Percentiles rank a stretch among this genome's conserved stretches.
phyloP scores from a whole-genome alignment of 1,284 basidiomycete genomes.

The Mycena citricolor region DNA sequence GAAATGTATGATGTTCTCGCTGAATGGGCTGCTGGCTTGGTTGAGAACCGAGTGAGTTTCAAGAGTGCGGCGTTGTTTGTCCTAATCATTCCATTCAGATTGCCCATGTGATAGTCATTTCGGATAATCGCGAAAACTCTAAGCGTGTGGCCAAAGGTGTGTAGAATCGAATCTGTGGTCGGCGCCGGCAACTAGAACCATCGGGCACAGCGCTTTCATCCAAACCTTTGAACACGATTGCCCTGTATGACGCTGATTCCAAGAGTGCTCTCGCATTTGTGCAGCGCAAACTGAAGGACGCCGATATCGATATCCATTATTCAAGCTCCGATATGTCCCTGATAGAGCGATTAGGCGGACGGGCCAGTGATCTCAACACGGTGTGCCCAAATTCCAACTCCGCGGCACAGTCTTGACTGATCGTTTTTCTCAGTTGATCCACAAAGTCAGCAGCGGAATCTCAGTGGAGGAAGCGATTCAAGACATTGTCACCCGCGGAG shows the following conservation, averaged over 20 bases:
- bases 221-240: slow-evolving; percentile 79
- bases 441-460: slow-evolving; percentile 81
- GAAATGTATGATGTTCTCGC: slow-evolving; percentile 78
- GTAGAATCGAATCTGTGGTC: not conserved
- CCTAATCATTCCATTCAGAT: slow-evolving; percentile 39
- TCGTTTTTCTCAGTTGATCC: slow-evolving; percentile 59
- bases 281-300: slow-evolving; percentile 72
- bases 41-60: slow-evolving; percentile 75
- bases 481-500: slow-evolving; percentile 80
- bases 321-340: slow-evolving; percentile 52
- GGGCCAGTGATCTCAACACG: slow-evolving; percentile 83
- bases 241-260: slow-evolving; percentile 84
- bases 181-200: slow-evolving; percentile 3
- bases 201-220: slow-evolving; percentile 70
- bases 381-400: slow-evolving; percentile 41
- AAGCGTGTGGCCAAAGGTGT: slow-evolving; percentile 81
- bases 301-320: slow-evolving; percentile 51
- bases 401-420: not conserved
- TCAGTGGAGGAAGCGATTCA: slow-evolving; percentile 80
- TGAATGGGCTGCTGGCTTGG: slow-evolving; percentile 83
- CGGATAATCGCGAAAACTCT: slow-evolving; percentile 86
- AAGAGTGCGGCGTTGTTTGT: not conserved
- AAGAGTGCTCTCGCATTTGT: slow-evolving; percentile 81
- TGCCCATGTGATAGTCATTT: slow-evolving; percentile 91
- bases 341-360: slow-evolving; percentile 79